phyloP scores from a whole-genome alignment of 345 rosid species.

The Euclidium syriacum region DNA sequence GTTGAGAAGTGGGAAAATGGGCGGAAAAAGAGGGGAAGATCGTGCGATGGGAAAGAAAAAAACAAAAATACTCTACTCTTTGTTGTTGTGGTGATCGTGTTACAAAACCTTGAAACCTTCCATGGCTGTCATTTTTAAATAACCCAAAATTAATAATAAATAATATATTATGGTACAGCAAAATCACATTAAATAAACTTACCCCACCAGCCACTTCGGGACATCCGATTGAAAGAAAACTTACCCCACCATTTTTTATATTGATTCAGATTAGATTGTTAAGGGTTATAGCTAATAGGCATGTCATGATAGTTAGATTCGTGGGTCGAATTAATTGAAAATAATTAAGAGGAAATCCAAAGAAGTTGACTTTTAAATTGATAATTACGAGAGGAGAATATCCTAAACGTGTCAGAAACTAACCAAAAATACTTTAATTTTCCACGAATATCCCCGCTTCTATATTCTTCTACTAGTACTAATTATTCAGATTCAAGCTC shows the following conservation, averaged over 20 bases:
- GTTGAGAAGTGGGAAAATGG: slow-evolving; percentile 22
- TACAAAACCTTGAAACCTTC: slow-evolving; percentile 42
- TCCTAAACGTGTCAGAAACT: slow-evolving; percentile 24
- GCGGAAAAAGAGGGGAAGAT: slow-evolving; percentile 26
- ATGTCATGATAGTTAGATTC: slow-evolving; percentile 13
- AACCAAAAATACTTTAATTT: not conserved
- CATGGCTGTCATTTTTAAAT: slow-evolving; percentile 37
- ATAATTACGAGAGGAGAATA: not conserved
- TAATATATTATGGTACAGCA: not conserved
- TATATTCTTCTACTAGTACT: not conserved
- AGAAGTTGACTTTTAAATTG: slow-evolving; percentile 20
- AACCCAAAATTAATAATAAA: not conserved
- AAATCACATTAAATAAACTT: not conserved
- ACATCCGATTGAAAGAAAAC: too few species aligned
- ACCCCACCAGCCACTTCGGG: too few species aligned
- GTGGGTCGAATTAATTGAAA: not conserved
- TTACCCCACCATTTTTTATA: not conserved
- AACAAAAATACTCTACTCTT: not conserved
- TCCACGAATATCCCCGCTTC: slow-evolving; percentile 5
- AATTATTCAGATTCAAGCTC: not conserved
- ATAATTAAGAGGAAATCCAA: not conserved
- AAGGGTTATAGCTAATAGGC: not conserved
- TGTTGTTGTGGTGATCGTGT: slow-evolving; percentile 20
- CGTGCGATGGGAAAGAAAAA: slow-evolving; percentile 22
- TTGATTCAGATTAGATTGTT: too few species aligned